Percentiles rank a stretch among this genome's conserved stretches.
Conservation (phyloP, 2,329 filamentous ascomycete genomes). For the Ophiocordyceps camponoti-saundersi region DNA sequence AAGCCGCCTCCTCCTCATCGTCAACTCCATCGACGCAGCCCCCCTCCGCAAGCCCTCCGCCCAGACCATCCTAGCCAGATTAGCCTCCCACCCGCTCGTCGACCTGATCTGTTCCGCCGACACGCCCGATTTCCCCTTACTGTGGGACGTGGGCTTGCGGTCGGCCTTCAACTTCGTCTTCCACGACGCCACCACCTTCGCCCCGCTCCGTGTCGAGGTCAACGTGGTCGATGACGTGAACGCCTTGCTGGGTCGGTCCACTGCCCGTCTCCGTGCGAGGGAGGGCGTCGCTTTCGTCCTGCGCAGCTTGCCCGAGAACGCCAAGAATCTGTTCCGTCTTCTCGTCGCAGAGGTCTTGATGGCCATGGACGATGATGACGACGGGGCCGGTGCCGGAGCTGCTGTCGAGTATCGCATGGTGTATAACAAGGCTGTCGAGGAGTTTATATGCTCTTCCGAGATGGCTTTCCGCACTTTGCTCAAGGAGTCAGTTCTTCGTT, state of each 20-base stretch:
- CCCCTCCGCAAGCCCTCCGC: constrained; percentile 53
- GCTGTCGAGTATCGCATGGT: constrained; percentile 81
- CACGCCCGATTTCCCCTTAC: constrained; percentile 68
- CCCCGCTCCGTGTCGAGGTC: constrained; percentile 52
- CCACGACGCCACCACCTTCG: constrained; percentile 88
- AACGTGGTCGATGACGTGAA: constrained; percentile 86
- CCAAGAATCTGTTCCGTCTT: constrained; percentile 69
- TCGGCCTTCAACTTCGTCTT: constrained; percentile 75
- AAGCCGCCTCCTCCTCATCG: constrained; percentile 35
- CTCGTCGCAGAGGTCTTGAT: constrained; percentile 72
- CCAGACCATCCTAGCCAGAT: constrained; percentile 58
- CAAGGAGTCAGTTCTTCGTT: constrained; percentile 48
- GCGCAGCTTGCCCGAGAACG: constrained; percentile 81
- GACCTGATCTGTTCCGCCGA: constrained; percentile 68
- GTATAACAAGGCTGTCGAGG: constrained; percentile 90
- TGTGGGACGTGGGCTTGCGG: constrained; percentile 81
- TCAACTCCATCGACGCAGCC: constrained; percentile 76
- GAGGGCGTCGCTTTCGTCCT: constrained; percentile 87
- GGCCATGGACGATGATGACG: constrained; percentile 41
- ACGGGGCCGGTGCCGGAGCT: constrained; percentile 40
- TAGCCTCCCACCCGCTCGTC: constrained; percentile 58
- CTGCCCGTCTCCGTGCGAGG: constrained; percentile 66
- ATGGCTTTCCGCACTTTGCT: constrained; percentile 87
- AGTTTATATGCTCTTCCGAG: constrained; percentile 93
- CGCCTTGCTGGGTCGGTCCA: constrained; percentile 65